Evolutionary conservation across 306 rosid genomes (phyloP), one percentile per base, ranked within the genome.

Genomic region (Acmispon strigosus): DNA sequence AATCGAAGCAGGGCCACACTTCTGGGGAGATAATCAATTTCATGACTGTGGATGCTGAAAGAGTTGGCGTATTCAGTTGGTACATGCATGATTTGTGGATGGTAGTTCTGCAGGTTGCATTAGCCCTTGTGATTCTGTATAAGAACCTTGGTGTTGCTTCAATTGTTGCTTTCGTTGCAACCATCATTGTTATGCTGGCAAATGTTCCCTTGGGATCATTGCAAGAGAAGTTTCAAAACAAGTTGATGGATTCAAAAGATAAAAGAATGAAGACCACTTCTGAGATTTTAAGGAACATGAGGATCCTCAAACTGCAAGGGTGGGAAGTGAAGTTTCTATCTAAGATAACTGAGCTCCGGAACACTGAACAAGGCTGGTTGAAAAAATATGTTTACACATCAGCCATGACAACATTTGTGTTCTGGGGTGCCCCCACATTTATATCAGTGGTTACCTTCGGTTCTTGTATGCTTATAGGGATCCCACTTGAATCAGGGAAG

Each of bases 271-370:
- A 83, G 50, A 58, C 82, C 20, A 88, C 85, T 0, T 81, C 88
- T 49, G 90, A 88, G 88, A 54, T 81, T 51, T 74, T 88, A 15
- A 88, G 85, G 74, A 85, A 79, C 82, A 83, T 88, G 88, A 77
- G 78, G 69, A 84, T 88, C 64, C 86, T 88, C 55, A 85, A 88
- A 62, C 78, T 88, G n/a, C 86, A 85, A 67, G 90, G 84, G 64
- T 88, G 93, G 93, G 90, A 85, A 60, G 83, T 81, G 86, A 88
- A 81, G 81, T 88, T 88, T 56, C 59, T 79, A 24, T 74, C 85
- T 0, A 85, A 68, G 62, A 68, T 85, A 63, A 66, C 50, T 3
- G 78, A 74, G 45, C 75, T 81, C 6, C 79, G 93, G 74, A 58
- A 69, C 14, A 39, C 49, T 0, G 90, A 88, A 62, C 50, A 70